These are phyloP conservation scores for Fusarium sp. DNA, from an alignment of 2,329 filamentous ascomycete genomes.

Conservation along the genomic window DNA sequence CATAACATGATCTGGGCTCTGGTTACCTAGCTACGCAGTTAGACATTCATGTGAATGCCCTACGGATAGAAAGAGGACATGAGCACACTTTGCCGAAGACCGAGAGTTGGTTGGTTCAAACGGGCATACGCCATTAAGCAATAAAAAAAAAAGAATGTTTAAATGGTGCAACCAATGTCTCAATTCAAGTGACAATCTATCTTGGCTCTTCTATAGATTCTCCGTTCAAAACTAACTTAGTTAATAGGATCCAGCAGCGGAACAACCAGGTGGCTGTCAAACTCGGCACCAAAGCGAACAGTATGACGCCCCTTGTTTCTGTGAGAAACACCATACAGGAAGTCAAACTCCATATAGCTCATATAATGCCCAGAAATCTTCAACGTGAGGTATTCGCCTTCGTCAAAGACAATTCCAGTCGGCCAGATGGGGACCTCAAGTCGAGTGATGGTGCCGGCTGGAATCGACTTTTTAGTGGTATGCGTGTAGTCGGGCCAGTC, in stretches of 20 bases:
- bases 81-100: too few species aligned
- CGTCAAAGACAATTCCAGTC: not conserved
- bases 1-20: not conserved
- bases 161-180: too few species aligned
- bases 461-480: not conserved
- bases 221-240: not conserved
- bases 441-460: not conserved
- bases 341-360: not conserved
- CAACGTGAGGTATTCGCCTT: not conserved
- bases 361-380: not conserved
- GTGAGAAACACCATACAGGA: not conserved
- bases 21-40: not conserved
- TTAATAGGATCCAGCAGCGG: not conserved
- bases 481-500: not conserved
- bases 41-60: fast-evolving
- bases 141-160: too few species aligned
- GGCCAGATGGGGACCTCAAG: not conserved
- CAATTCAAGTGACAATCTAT: not conserved
- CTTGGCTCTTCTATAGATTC: not conserved
- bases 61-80: too few species aligned
- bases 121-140: too few species aligned
- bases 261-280: not conserved
- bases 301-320: not conserved
- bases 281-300: not conserved
- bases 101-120: too few species aligned